Evolutionary conservation across 495 filamentous ascomycete species (phyloP).

Genomic region (Podospora pseudoanserina): DNA sequence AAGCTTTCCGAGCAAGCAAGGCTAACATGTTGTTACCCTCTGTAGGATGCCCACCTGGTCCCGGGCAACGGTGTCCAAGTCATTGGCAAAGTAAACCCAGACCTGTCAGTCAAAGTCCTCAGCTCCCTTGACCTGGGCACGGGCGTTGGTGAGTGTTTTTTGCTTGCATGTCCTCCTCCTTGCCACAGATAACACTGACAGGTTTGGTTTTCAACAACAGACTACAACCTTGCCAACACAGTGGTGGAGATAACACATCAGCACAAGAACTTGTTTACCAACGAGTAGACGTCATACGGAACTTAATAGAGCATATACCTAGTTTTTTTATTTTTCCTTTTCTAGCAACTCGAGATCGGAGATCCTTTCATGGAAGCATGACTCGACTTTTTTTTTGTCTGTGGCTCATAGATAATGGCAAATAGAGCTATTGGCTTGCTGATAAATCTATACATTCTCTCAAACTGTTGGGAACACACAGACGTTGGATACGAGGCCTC

Average conservation of each 20-base stretch:
- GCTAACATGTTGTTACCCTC: neutral
- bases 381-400: neutral
- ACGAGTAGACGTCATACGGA: slow-evolving; percentile 6
- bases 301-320: neutral
- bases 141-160: slow-evolving; percentile 55
- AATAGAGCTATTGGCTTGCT: neutral
- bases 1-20: neutral
- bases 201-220: slow-evolving; percentile 40
- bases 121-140: slow-evolving; percentile 75
- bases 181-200: neutral
- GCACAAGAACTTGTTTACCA: slow-evolving; percentile 62
- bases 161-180: slow-evolving; percentile 3
- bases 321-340: neutral
- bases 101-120: slow-evolving; percentile 71
- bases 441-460: neutral
- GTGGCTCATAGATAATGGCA: neutral
- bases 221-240: slow-evolving; percentile 73
- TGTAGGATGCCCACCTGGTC: slow-evolving; percentile 70
- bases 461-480: neutral
- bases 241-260: slow-evolving; percentile 88
- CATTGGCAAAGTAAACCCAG: slow-evolving; percentile 84
- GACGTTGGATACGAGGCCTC: neutral
- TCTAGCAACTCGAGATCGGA: neutral
- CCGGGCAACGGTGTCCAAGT: slow-evolving; percentile 80
- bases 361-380: neutral